Percentiles rank a stretch among this genome's conserved stretches.
phyloP scores from a whole-genome alignment of 345 rosid genomes.

The Hibiscus mutabilis region DNA sequence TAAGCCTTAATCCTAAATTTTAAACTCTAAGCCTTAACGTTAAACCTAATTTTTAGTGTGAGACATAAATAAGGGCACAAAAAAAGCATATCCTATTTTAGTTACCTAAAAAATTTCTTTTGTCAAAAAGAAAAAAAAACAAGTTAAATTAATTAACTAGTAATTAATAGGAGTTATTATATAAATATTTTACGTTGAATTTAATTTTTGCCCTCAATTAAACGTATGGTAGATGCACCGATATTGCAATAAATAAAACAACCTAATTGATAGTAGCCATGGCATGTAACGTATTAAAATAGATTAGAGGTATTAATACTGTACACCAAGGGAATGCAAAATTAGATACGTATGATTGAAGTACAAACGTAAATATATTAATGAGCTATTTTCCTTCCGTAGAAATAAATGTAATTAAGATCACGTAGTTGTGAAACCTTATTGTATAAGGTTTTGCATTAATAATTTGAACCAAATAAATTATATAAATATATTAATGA shows the following conservation, averaged over 20 bases:
- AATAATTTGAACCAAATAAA: slow-evolving; percentile 1
- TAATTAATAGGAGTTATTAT: too few relatives aligned
- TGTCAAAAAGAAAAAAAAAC: too few relatives aligned
- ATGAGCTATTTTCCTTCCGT: background rate
- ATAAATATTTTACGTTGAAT: background rate
- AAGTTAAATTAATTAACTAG: too few relatives aligned
- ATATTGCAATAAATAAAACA: too few relatives aligned
- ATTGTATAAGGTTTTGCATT: background rate
- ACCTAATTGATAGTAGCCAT: background rate
- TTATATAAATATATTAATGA: background rate
- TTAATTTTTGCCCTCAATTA: too few relatives aligned
- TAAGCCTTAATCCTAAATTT: too few relatives aligned
- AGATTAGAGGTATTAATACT: background rate
- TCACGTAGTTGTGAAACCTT: background rate
- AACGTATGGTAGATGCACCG: background rate
- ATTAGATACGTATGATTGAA: background rate
- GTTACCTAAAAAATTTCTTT: background rate
- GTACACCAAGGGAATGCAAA: background rate
- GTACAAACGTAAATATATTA: background rate
- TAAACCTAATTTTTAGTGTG: too few relatives aligned
- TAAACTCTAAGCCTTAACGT: too few relatives aligned
- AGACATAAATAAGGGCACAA: too few relatives aligned
- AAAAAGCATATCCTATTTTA: background rate
- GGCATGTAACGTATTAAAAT: background rate
- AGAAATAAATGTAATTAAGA: background rate